These are phyloP conservation scores for Taphrina pruni DNA, from an alignment of 1,139 yeast species.

Conservation along the genomic window DNA sequence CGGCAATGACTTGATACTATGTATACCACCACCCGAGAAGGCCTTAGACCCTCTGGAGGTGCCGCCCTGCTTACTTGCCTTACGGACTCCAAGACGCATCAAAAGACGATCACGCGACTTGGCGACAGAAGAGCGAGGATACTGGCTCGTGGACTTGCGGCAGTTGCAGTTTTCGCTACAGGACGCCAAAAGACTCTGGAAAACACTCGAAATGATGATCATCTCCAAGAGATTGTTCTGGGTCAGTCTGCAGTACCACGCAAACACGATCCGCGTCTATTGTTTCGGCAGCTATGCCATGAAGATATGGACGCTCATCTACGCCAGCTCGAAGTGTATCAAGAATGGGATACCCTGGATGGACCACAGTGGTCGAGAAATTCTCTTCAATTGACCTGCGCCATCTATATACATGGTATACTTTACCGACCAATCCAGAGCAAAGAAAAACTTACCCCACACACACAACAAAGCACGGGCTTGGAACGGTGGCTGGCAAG, in stretches of 20 bases:
- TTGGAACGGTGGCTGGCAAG: too few species aligned
- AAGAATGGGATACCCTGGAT: constrained; percentile 23
- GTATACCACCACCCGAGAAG: not conserved
- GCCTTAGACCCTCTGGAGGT: not conserved
- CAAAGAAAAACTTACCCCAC: not conserved
- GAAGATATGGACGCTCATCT: constrained; percentile 21
- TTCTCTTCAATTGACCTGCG: constrained; percentile 5
- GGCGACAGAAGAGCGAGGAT: constrained; percentile 3
- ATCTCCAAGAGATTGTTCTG: not conserved
- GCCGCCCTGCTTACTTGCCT: not conserved
- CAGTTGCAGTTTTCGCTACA: not conserved
- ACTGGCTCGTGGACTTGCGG: constrained; percentile 2
- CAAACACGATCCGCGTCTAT: constrained; percentile 14
- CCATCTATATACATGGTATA: not conserved
- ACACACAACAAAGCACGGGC: not conserved
- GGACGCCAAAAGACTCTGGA: constrained; percentile 5
- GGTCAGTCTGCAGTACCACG: constrained; percentile 16
- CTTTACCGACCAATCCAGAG: too few species aligned
- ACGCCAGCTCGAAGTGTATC: constrained; percentile 4
- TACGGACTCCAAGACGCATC: not conserved
- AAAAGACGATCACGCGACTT: not conserved
- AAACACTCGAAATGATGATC: not conserved
- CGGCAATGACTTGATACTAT: not conserved
- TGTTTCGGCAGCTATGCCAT: constrained; percentile 10
- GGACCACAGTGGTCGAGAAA: not conserved